These are phyloP conservation scores for Phylloboletellus chloephorus DNA, from an alignment of 1,284 basidiomycete species.

Conservation along the genomic window DNA sequence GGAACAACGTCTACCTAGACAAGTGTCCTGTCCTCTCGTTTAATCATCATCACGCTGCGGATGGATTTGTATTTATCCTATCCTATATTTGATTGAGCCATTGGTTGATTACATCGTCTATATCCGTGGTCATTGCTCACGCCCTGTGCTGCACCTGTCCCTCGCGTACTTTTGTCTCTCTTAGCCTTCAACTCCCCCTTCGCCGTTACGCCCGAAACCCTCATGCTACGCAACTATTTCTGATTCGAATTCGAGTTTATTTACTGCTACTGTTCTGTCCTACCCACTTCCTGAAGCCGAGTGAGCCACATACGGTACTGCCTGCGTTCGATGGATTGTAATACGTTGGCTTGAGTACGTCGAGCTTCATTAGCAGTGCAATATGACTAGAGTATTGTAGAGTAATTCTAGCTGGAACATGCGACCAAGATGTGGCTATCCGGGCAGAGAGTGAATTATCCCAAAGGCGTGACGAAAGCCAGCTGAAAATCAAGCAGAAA, in stretches of 20 bases:
- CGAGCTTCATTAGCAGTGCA: constrained; percentile 15
- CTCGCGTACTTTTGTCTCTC: neutral
- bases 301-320: no score
- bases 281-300: no score
- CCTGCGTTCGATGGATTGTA: no score
- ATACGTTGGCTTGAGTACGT: neutral
- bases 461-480: constrained; percentile 1
- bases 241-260: constrained; percentile 7
- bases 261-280: neutral
- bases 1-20: constrained; percentile 27
- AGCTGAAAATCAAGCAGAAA: constrained; percentile 2
- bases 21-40: constrained; percentile 39
- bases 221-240: neutral
- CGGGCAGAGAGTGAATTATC: constrained; percentile 5
- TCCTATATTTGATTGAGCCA: constrained; percentile 17
- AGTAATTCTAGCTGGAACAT: constrained; percentile 13
- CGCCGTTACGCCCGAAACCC: neutral
- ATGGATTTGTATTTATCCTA: constrained; percentile 27
- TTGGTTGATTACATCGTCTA: constrained; percentile 11
- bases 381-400: constrained; percentile 18
- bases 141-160: constrained; percentile 2
- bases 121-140: constrained; percentile 12
- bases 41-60: constrained; percentile 20
- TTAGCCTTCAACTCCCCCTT: constrained; percentile 1
- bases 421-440: constrained; percentile 1